Conservation (phyloP, 1,284 basidiomycete genomes). For the Psilocybe mexicana region DNA sequence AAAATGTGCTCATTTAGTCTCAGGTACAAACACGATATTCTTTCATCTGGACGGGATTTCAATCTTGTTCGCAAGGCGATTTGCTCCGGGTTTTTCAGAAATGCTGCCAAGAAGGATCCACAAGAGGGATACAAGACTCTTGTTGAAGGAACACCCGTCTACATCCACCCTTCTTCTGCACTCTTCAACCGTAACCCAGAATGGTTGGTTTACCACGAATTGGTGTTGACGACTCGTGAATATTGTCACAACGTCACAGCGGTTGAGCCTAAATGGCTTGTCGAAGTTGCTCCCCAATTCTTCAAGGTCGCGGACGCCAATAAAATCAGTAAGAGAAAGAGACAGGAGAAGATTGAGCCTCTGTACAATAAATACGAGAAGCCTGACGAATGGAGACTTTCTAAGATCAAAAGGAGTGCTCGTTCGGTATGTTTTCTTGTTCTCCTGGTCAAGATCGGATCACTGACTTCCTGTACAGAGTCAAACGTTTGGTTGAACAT, state of each 20-base stretch:
- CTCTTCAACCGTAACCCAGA: constrained; percentile 90
- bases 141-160: constrained; percentile 96
- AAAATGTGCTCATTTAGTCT: constrained; percentile 13
- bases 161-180: constrained; percentile 96
- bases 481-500: constrained; percentile 72
- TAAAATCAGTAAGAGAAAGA: constrained; percentile 97
- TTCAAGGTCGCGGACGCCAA: constrained; percentile 96
- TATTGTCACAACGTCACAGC: constrained; percentile 97
- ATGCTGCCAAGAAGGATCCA: constrained; percentile 95
- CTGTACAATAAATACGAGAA: constrained; percentile 89
- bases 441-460: constrained; percentile 3
- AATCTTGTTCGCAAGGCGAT: constrained; percentile 95
- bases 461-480: constrained; percentile 45
- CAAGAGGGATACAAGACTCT: constrained; percentile 98
- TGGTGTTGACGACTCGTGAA: constrained; percentile 72
- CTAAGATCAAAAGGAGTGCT: constrained; percentile 85
- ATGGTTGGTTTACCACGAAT: constrained; percentile 65
- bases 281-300: constrained; percentile 97
- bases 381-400: constrained; percentile 88
- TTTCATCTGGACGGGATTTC: constrained; percentile 90
- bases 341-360: constrained; percentile 96
- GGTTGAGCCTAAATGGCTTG: constrained; percentile 98
- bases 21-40: constrained; percentile 94
- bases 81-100: constrained; percentile 94
- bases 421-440: constrained; percentile 61